A percentile compares a stretch with the other conserved stretches of the same genome.
Conservation (phyloP, 2,329 filamentous ascomycete species). For the Colletotrichum sp. region DNA sequence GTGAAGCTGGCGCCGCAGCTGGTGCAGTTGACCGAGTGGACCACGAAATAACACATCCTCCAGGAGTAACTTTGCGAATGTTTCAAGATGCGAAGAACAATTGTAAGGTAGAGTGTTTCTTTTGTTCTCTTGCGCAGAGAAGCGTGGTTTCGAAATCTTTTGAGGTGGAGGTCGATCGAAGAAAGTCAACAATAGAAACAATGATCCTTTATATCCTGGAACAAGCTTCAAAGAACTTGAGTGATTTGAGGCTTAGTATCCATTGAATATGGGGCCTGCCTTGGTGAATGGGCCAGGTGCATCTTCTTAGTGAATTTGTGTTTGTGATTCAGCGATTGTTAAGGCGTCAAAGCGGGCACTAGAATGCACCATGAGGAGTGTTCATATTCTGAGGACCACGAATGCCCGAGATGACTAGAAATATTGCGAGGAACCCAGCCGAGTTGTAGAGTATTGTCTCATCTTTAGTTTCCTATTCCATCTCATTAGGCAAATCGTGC, state of each 20-base stretch:
- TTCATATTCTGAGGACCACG: neutral
- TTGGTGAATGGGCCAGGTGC: neutral
- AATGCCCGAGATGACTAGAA: neutral
- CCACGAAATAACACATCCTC: neutral
- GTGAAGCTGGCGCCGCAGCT: neutral
- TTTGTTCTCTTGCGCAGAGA: neutral
- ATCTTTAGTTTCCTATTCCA: neutral
- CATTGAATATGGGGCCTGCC: neutral
- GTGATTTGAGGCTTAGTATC: neutral
- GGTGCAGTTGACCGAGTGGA: neutral
- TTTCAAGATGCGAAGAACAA: neutral
- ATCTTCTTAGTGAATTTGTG: neutral
- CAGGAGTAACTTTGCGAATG: neutral
- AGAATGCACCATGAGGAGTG: neutral
- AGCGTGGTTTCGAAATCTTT: neutral
- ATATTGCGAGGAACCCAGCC: neutral
- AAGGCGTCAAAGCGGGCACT: neutral
- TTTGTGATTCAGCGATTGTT: neutral
- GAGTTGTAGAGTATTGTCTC: rapidly evolving
- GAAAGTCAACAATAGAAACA: neutral
- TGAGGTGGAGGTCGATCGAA: neutral
- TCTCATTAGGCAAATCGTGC: neutral
- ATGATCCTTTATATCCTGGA: neutral
- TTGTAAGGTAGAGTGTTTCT: neutral
- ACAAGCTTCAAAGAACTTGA: neutral